Evolutionary conservation across 2,329 filamentous ascomycete genomes (phyloP), one percentile per base, ranked within the genome.

Genomic region (Trichoderma afroharzianum): DNA sequence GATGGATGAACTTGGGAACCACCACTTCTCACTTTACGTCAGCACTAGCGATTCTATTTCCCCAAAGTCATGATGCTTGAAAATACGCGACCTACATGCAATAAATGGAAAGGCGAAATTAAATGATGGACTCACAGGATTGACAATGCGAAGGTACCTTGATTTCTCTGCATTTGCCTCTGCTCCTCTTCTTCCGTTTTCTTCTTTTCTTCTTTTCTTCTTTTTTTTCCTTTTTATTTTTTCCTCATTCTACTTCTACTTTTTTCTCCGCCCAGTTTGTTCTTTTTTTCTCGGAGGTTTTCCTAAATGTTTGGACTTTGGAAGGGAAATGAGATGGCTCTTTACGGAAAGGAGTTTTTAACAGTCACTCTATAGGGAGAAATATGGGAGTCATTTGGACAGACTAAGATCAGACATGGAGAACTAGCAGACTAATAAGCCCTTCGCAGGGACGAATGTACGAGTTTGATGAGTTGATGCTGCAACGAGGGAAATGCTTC

Each of bases 371-470:
- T 62, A 28, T 26, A 32, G n/a, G 28, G 36, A 39, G 33, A 39
- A 59, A 30, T 33, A 58, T 61, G 26, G 36, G 57, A 68, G 39
- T 62, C 57, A 50, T 50, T 28, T 24, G 39, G 57, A 39, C 39
- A 33, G 66, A 26, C n/a, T 24, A 62, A 62, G 39, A 50, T 53
- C 30, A 43, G 28, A 36, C n/a, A 36, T n/a, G 66, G 57, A n/a
- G 50, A 63, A 58, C 28, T 59, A 39, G 61, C 68, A 66, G 68
- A 71, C 68, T 58, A 63, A 70, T 64, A 62, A 33, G 68, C 59
- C 68, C 68, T 71, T 71, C 68, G 21, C 68, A 71, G 68, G 68
- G 68, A 71, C 15, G 50, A 39, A 66, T 71, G 59, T 71, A 71
- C 50, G 61, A 63, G 61, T 47, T 66, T 59, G 53, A 71, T 64